Conservation (phyloP, 1,284 basidiomycete genomes). For the Tilletia indica region DNA sequence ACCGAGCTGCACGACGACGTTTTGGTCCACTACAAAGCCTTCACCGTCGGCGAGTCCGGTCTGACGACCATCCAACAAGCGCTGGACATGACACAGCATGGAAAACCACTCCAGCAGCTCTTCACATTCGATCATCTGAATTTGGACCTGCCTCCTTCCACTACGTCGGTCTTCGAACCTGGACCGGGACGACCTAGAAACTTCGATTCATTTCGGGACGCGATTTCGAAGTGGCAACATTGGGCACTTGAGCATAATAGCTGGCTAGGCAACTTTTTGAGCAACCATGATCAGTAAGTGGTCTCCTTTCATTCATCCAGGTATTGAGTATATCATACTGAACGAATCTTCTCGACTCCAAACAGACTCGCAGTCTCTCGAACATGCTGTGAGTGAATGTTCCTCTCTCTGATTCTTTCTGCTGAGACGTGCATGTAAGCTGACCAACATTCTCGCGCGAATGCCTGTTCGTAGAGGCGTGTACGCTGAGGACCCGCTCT, state of each 20-base stretch:
- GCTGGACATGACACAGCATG: constrained; percentile 59
- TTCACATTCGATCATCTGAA: constrained; percentile 70
- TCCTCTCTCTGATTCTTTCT: neutral
- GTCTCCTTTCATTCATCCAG: neutral
- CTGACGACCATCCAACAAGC: constrained; percentile 25
- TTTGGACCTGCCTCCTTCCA: constrained; percentile 55
- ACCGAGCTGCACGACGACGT: constrained; percentile 64
- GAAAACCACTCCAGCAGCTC: constrained; percentile 67
- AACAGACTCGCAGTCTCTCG: constrained; percentile 8
- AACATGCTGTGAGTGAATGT: constrained; percentile 3
- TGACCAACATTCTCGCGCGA: neutral
- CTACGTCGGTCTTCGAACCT: constrained; percentile 44
- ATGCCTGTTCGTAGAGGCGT: constrained; percentile 59
- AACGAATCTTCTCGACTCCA: neutral
- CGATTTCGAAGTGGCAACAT: constrained; percentile 66
- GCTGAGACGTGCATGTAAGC: neutral
- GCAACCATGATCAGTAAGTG: constrained; percentile 12
- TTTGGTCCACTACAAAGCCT: constrained; percentile 57
- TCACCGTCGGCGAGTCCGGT: constrained; percentile 68
- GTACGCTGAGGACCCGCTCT: constrained; percentile 62
- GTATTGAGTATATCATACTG: neutral
- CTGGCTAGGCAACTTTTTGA: constrained; percentile 17
- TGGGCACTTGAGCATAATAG: constrained; percentile 22
- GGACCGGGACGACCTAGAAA: constrained; percentile 62
- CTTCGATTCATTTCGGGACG: constrained; percentile 64